phyloP scores from a whole-genome alignment of 78 protist genomes.

The Dictyostelium citrinum region DNA sequence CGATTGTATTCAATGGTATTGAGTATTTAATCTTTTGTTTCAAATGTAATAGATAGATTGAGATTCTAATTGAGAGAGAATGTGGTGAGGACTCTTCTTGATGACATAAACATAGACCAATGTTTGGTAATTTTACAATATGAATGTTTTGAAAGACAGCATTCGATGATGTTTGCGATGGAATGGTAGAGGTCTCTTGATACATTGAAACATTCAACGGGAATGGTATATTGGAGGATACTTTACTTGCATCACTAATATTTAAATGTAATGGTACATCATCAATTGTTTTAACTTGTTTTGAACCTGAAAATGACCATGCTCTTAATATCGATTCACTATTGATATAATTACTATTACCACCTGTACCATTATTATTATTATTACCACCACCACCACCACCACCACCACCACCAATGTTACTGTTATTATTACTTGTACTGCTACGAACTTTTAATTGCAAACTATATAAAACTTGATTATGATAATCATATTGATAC shows the following conservation, averaged over 20 bases:
- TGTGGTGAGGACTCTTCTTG: slow-evolving; percentile 34
- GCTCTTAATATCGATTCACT: not conserved
- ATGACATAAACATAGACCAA: slow-evolving; percentile 58
- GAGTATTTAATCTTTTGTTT: slow-evolving; percentile 46
- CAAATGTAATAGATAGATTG: slow-evolving; percentile 43
- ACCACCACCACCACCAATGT: not conserved
- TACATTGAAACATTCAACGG: not conserved
- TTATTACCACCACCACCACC: not conserved
- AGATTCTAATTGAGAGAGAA: slow-evolving; percentile 22
- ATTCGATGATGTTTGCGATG: not conserved
- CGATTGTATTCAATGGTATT: slow-evolving; percentile 44
- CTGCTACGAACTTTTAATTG: not conserved
- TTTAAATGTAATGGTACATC: slow-evolving; percentile 16
- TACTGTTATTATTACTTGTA: not conserved
- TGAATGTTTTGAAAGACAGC: slow-evolving; percentile 54
- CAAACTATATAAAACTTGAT: slow-evolving; percentile 21
- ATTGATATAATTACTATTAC: not conserved
- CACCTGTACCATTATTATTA: not conserved
- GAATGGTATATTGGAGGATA: slow-evolving; percentile 27
- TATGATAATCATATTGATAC: slow-evolving; percentile 61
- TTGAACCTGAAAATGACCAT: not conserved
- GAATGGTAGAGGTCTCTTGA: not conserved
- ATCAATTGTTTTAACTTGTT: not conserved
- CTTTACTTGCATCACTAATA: not conserved
- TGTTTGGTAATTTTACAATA: slow-evolving; percentile 17